These are phyloP conservation scores for Rubroboletus pulcherrimus DNA, from an alignment of 768 basidiomycete genomes.

Conservation along the genomic window DNA sequence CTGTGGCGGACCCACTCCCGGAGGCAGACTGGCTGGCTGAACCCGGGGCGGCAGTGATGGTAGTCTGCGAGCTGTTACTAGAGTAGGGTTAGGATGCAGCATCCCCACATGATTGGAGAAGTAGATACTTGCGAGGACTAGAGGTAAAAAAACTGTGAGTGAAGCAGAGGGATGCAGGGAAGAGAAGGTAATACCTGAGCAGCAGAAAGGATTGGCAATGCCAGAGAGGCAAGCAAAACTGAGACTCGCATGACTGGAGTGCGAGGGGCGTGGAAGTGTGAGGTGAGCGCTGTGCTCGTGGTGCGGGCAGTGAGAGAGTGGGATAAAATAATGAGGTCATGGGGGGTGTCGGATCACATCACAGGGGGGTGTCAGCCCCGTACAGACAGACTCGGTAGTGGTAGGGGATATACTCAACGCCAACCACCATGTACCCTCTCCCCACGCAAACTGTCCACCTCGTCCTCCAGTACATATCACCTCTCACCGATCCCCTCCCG, in stretches of 20 bases:
- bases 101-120: constrained; percentile 11
- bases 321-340: constrained; percentile 8
- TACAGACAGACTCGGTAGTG: background rate
- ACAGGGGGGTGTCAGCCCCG: constrained; percentile 10
- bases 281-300: constrained; percentile 1
- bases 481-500: constrained; percentile 51
- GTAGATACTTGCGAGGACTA: constrained; percentile 40
- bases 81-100: constrained; percentile 38
- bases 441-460: constrained; percentile 39
- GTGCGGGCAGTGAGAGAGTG: constrained; percentile 3
- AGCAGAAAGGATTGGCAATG: constrained; percentile 21
- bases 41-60: constrained; percentile 46
- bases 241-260: constrained; percentile 26
- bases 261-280: background rate
- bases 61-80: constrained; percentile 39
- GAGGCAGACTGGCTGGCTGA: constrained; percentile 23
- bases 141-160: constrained; percentile 4
- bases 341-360: constrained; percentile 7
- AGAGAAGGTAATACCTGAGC: constrained; percentile 30
- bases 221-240: constrained; percentile 32
- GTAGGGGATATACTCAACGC: background rate
- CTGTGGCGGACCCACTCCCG: constrained; percentile 17
- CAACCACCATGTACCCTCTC: constrained; percentile 31
- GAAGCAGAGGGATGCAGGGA: too few species aligned
- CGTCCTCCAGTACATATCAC: constrained; percentile 56